Base-by-base conservation (phyloP, 2,329 filamentous ascomycete genomes). In the Aspergillus versicolor region DNA sequence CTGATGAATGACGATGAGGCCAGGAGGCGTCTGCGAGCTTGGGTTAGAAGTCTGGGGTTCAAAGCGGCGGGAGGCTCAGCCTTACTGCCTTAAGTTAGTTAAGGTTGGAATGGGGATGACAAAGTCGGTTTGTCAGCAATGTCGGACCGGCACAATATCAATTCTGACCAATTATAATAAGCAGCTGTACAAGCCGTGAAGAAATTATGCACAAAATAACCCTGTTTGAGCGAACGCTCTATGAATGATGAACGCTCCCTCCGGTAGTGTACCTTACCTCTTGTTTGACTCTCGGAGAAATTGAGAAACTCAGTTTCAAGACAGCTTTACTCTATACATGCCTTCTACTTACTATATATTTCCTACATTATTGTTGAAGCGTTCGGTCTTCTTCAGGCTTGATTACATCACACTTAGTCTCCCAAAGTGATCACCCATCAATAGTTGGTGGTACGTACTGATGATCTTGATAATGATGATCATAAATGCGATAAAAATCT, bases 381-480 rank as follows among this genome's bases (percentile, higher is more conserved):
- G 13, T 15, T 19, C 13, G 9, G 15, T 21, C 5, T 9, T 30
- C 5, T 8, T 47, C 11, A 12, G 44, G 7, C 11, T 9, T 12
- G 17, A 55, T 55, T 55, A 40, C 52, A 55, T 55, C 52, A 55
- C 52, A 44, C 38, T 48, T 22, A 38, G 38, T n/a, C 30, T 38
- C 45, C 27, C 27, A 8, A 30, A 17, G 49, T 41, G 48, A 41
- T 44, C 13, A 37, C 3, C 44, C 15, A 49, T 43, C 24, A 24
- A 34, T 47, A 24, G 17, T 30, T 24, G 27, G 27, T 30, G 27
- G 27, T 30, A 27, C 24, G 24, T 27, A 30, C 27, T 37, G 52
- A 49, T 49, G 46, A 49, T 54, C 52, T 55, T 47, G 52, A 47
- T 49, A 24, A 42, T 22, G 44, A 48, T 43, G 37, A 44, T 37